phyloP scores from a whole-genome alignment of 139 green algal genomes.

The Axilococcus clingmanii region DNA sequence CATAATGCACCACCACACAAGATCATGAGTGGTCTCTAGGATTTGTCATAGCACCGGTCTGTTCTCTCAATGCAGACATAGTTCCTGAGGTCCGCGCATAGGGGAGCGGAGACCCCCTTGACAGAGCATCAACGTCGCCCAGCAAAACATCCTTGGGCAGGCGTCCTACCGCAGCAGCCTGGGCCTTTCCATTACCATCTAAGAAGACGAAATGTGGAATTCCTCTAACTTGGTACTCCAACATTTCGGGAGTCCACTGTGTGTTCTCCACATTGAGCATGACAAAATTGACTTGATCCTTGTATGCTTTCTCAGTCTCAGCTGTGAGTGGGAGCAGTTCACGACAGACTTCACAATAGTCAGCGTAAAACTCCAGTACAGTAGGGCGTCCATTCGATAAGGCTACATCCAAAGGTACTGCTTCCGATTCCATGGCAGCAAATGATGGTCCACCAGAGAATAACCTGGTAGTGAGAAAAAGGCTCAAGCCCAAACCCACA shows the following conservation, averaged over 20 bases:
- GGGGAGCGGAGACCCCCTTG: slow-evolving; percentile 27
- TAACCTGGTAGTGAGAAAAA: slow-evolving; percentile 47
- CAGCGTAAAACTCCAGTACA: slow-evolving; percentile 90
- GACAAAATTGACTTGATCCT: slow-evolving; percentile 88
- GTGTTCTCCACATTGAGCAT: slow-evolving; percentile 98
- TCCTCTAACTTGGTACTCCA: slow-evolving; percentile 82
- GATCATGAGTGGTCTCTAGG: slow-evolving; percentile 41
- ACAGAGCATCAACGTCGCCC: slow-evolving; percentile 46
- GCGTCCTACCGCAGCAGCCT: slow-evolving; percentile 69
- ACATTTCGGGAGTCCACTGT: slow-evolving; percentile 70
- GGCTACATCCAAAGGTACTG: slow-evolving; percentile 62
- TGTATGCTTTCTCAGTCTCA: slow-evolving; percentile 62
- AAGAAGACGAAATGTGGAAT: slow-evolving; percentile 92
- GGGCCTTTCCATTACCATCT: slow-evolving; percentile 45
- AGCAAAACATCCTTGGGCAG: slow-evolving; percentile 69
- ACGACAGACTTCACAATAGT: slow-evolving; percentile 47
- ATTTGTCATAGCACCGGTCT: slow-evolving; percentile 5
- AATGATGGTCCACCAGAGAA: slow-evolving; percentile 38
- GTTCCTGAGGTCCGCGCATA: slow-evolving; percentile 24
- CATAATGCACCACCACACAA: neutral
- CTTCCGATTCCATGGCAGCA: slow-evolving; percentile 42
- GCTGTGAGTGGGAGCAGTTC: slow-evolving; percentile 64
- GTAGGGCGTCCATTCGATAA: slow-evolving; percentile 72
- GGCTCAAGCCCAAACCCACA: slow-evolving; percentile 36
- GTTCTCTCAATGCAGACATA: slow-evolving; percentile 21